A percentile compares a stretch with the other conserved stretches of the same genome.
These are phyloP conservation scores for Talaromyces sp. DNA, from an alignment of 2,329 filamentous ascomycete genomes.

Conservation along the genomic window DNA sequence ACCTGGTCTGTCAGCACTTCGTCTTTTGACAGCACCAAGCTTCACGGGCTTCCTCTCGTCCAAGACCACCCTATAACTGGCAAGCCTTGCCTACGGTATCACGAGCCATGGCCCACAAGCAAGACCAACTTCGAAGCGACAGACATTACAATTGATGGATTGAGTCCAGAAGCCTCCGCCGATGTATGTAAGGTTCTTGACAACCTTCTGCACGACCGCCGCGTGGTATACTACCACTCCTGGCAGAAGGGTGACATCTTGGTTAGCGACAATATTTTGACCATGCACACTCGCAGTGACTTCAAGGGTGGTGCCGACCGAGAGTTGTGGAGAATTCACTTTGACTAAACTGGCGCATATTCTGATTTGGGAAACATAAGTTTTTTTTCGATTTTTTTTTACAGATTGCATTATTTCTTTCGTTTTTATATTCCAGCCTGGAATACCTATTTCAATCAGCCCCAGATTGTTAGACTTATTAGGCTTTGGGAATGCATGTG, in stretches of 20 bases:
- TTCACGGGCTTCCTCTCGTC: slow-evolving; percentile 45
- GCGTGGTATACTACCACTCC: slow-evolving; percentile 47
- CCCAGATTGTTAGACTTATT: not conserved
- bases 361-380: not conserved
- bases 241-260: slow-evolving; percentile 55
- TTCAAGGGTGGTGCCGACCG: slow-evolving; percentile 2
- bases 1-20: slow-evolving; percentile 49
- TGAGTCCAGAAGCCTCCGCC: slow-evolving; percentile 19
- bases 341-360: slow-evolving; percentile 5
- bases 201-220: slow-evolving; percentile 45
- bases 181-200: slow-evolving; percentile 31
- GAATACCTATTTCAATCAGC: not conserved
- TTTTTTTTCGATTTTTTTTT: not conserved
- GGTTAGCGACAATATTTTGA: slow-evolving; percentile 46
- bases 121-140: slow-evolving; percentile 50
- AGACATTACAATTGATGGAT: slow-evolving; percentile 34
- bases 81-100: slow-evolving; percentile 50
- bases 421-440: not conserved
- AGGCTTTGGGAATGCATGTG: not conserved
- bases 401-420: not conserved
- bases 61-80: slow-evolving; percentile 43
- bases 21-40: slow-evolving; percentile 43
- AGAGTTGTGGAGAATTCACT: slow-evolving; percentile 8
- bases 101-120: slow-evolving; percentile 52
- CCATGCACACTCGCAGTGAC: slow-evolving; percentile 9